These are phyloP conservation scores for Paraurostyla sp. DNA, from an alignment of 73 alveolate species.

Conservation along the genomic window DNA sequence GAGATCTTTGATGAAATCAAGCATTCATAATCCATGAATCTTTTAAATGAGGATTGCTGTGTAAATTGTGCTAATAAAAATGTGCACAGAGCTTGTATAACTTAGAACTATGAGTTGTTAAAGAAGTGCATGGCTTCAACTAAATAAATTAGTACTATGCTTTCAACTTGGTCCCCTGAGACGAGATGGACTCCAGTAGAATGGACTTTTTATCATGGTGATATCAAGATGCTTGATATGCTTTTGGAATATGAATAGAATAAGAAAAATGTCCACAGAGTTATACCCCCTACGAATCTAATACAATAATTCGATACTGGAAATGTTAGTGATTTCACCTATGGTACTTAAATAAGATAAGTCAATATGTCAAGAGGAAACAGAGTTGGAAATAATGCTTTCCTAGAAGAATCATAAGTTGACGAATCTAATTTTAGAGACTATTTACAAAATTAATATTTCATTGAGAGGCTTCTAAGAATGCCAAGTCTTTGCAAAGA, in stretches of 20 bases:
- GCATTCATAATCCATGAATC: neutral
- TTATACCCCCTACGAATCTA: neutral
- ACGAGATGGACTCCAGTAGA: constrained; percentile 26
- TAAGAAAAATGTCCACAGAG: neutral
- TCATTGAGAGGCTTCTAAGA: neutral
- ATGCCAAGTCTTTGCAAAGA: neutral
- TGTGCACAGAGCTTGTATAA: neutral
- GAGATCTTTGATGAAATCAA: neutral
- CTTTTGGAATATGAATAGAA: neutral
- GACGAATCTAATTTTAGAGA: neutral
- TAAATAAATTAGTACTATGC: neutral
- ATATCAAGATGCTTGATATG: neutral
- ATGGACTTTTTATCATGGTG: constrained; percentile 3
- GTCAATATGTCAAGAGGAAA: constrained; percentile 23
- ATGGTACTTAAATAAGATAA: constrained; percentile 17
- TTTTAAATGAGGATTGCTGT: constrained; percentile 7
- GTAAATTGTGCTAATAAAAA: constrained; percentile 14
- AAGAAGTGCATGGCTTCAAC: neutral
- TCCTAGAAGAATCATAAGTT: neutral
- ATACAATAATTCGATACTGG: constrained; percentile 23
- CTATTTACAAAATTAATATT: neutral
- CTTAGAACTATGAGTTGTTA: neutral
- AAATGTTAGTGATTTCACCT: neutral
- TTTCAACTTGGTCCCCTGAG: constrained; percentile 20
- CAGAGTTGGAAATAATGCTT: constrained; percentile 29